These are phyloP conservation scores for Schizophyllum amplum DNA, from an alignment of 1,284 basidiomycete species.

Conservation along the genomic window DNA sequence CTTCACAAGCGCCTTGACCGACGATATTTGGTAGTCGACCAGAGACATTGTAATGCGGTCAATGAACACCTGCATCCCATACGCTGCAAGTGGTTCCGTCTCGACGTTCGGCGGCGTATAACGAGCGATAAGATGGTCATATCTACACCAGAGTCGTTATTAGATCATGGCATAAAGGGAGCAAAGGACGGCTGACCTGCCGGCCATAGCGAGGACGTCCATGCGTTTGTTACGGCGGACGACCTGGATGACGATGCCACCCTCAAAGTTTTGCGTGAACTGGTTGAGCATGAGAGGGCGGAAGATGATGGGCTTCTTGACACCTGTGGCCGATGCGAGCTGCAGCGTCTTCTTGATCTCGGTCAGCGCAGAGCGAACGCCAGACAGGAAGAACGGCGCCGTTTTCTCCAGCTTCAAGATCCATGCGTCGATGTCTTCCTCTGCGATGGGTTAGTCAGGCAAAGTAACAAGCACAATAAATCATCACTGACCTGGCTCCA, in stretches of 20 bases:
- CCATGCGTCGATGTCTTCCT: constrained; percentile 53
- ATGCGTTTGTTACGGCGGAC: constrained; percentile 56
- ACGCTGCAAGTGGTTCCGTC: constrained; percentile 49
- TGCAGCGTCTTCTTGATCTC: constrained; percentile 63
- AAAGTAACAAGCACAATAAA: neutral
- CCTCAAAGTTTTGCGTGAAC: constrained; percentile 58
- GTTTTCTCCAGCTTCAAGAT: constrained; percentile 52
- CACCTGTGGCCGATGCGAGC: constrained; percentile 54
- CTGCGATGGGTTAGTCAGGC: constrained; percentile 25
- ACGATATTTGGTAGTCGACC: constrained; percentile 64
- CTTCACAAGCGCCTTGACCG: constrained; percentile 62
- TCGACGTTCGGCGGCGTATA: constrained; percentile 51
- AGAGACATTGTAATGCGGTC: constrained; percentile 73
- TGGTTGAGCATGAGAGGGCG: constrained; percentile 65
- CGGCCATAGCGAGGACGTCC: constrained; percentile 75
- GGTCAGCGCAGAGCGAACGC: constrained; percentile 41
- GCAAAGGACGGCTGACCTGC: constrained; percentile 42
- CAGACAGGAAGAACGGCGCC: constrained; percentile 40
- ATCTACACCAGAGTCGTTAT: constrained; percentile 34
- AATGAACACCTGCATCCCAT: constrained; percentile 72
- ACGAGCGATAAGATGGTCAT: constrained; percentile 64
- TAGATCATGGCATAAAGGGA: neutral
- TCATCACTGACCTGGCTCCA: constrained; percentile 48
- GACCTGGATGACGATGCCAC: constrained; percentile 72
- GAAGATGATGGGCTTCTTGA: constrained; percentile 54